Conservation (phyloP, 306 rosid species). For the Trichosanthes cucumerina region DNA sequence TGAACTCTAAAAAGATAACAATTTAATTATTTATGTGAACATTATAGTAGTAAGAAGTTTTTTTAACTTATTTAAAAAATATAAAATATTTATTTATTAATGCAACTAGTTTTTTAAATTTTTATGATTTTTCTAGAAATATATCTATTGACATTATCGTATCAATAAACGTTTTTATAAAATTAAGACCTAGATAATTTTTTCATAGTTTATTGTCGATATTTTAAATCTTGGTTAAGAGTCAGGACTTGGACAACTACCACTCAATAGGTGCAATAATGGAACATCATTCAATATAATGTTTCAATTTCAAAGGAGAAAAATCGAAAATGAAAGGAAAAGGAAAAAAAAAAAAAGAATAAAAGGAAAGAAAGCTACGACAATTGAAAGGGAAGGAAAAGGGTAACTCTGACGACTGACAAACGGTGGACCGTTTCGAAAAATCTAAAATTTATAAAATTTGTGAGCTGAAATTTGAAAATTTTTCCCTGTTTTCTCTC, state of each 20-base stretch:
- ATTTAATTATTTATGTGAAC: no score
- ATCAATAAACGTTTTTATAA: no score
- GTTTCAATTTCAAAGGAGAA: not conserved
- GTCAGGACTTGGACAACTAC: not conserved
- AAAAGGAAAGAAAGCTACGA: not conserved
- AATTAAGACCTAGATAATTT: no score
- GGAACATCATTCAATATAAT: not conserved
- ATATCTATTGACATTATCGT: no score
- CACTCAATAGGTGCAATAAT: not conserved
- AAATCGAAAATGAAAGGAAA: not conserved
- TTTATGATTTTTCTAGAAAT: no score
- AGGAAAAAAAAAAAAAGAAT: not conserved
- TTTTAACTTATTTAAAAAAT: no score
- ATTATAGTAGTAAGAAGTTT: no score
- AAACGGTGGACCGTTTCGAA: not conserved
- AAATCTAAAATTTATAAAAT: not conserved
- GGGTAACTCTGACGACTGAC: not conserved
- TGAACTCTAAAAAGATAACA: no score
- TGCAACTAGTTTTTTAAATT: no score
- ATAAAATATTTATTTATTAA: no score
- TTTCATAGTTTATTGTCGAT: no score
- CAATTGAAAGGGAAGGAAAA: not conserved
- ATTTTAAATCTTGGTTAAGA: no score
- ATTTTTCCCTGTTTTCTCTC: not conserved
- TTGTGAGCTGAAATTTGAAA: not conserved